Base-by-base conservation (phyloP, 202 grass and related monocot genomes). In the Cymbopogon flexuosus region DNA sequence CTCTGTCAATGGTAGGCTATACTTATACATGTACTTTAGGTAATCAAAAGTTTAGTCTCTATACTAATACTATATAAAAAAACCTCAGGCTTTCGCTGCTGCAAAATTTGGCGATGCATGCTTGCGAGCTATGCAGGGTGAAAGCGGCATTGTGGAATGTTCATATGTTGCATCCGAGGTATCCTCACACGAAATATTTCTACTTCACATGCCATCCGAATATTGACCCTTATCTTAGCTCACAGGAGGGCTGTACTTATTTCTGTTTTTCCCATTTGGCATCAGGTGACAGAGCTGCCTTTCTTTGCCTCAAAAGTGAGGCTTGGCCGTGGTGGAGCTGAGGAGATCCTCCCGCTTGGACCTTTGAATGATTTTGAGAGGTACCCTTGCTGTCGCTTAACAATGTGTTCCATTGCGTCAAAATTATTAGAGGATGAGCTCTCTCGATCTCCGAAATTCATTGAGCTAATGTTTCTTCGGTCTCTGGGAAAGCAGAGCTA, bases 231-330 rank as follows among this genome's bases (percentile, higher is more conserved):
- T 61, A 5, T 5, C 59, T 62, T 22, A 65, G 0, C 62, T 18
- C 10, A 21, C 62, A 57, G 3, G 30, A 5, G 3, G 30, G 5
- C 1, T 75, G 8, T 52, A 7, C 6, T 33, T 62, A 15, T 12
- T 8, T 34, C 14, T 29, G 2, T 23, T 75, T 70, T 8, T 67
- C 6, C 6, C 3, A 21, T 56, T 84, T 40, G 43, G 21, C 45
- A 61, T 70, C 42, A 94, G 92, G 92, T 91, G 78, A 94, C 92
- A 59, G 88, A 89, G 65, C 43, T 94, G 11, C 81, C 92, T 0
- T 94, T 94, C 84, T 94, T 94, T 63, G 89, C 92, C 16, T 39
- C 92, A 22, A 91, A 85, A 74, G 89, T 94, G 80, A 77, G 86
- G 81, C 77, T 94, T 87, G 88, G 88, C 24, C 86, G 92, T 0